Percentiles rank a stretch among this genome's conserved stretches.
Evolutionary conservation across 352 stramenopile species (phyloP).

Genomic region (Phytopythium delawarense): DNA sequence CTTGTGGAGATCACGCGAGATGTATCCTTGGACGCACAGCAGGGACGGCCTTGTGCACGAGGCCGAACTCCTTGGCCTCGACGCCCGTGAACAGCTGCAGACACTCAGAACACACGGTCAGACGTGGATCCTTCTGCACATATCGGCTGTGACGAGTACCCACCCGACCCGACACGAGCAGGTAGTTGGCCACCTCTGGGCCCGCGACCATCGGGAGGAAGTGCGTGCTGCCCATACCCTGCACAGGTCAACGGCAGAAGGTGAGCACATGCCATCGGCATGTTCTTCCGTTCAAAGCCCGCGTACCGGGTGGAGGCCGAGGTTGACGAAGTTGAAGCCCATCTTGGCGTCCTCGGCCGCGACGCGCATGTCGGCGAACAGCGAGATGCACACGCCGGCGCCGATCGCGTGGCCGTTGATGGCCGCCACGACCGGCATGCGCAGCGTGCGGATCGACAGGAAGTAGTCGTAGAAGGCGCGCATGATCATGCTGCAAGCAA

Average conservation of each 20-base stretch:
- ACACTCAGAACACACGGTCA: not conserved
- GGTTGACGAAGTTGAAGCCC: slow-evolving; percentile 84
- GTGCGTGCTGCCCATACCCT: slow-evolving; percentile 84
- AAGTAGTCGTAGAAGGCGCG: slow-evolving; percentile 82
- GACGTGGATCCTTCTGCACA: not conserved
- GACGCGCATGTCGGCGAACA: slow-evolving; percentile 82
- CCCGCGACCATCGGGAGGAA: slow-evolving; percentile 71
- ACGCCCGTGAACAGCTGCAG: slow-evolving; percentile 52
- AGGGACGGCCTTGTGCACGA: slow-evolving; percentile 47
- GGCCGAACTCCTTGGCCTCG: slow-evolving; percentile 43
- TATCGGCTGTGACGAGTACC: not conserved
- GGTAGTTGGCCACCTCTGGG: slow-evolving; percentile 50
- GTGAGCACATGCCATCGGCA: not conserved
- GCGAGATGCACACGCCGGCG: slow-evolving; percentile 73
- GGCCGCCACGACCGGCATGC: slow-evolving; percentile 78
- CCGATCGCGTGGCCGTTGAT: slow-evolving; percentile 85
- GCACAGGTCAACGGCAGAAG: not conserved
- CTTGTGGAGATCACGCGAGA: not conserved
- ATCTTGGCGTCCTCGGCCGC: slow-evolving; percentile 64
- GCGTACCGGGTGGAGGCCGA: slow-evolving; percentile 72
- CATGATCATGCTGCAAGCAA: slow-evolving; percentile 51
- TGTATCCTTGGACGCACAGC: slow-evolving; percentile 10
- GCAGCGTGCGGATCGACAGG: slow-evolving; percentile 68
- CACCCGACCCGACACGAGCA: slow-evolving; percentile 75
- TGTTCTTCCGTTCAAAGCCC: not conserved